phyloP scores from a whole-genome alignment of 2,329 filamentous ascomycete genomes.

The Calonectria hawksworthii region DNA sequence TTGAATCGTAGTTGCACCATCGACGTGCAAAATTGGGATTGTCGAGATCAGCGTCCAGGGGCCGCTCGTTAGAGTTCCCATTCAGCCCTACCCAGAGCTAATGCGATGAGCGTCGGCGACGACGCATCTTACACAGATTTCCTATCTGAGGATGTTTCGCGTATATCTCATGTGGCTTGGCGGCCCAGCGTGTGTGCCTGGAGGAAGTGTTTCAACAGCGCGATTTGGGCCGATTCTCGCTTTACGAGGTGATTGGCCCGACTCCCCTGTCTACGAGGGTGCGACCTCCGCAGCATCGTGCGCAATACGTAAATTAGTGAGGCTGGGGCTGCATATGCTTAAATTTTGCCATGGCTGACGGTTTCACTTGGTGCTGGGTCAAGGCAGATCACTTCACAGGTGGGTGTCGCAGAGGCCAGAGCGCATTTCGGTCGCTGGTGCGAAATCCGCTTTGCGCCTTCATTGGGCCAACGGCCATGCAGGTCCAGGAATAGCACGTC shows the following conservation, averaged over 20 bases:
- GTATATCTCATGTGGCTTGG: background rate
- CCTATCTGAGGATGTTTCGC: background rate
- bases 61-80: background rate
- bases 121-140: background rate
- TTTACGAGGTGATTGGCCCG: background rate
- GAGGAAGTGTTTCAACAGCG: background rate
- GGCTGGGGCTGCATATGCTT: conserved; percentile 13
- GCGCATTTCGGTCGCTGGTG: background rate
- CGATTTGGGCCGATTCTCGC: background rate
- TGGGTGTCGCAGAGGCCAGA: background rate
- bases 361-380: background rate
- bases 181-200: background rate
- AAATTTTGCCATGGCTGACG: background rate
- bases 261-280: background rate
- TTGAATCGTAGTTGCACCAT: background rate
- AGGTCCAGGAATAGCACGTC: background rate
- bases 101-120: background rate
- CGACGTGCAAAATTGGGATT: background rate
- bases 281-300: background rate
- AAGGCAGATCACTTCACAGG: background rate
- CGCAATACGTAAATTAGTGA: background rate
- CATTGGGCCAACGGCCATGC: background rate
- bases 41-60: background rate
- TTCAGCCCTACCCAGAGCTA: background rate
- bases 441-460: background rate